phyloP scores from a whole-genome alignment of 495 filamentous ascomycete genomes.

The Neurospora sp. region DNA sequence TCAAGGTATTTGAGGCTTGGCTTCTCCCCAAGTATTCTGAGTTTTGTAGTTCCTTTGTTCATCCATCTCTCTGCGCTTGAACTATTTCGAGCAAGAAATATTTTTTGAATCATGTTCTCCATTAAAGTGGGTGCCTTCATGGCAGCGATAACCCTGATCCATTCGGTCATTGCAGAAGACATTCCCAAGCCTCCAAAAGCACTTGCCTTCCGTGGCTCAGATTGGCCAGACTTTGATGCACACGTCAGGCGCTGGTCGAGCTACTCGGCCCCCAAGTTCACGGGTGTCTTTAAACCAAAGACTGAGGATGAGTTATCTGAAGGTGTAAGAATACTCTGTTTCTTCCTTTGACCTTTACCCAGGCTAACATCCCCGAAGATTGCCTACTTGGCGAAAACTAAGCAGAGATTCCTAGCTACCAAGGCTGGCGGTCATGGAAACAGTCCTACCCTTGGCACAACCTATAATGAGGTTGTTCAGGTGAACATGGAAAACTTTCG shows the following conservation, averaged over 20 bases:
- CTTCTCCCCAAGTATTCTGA: not conserved
- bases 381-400: not conserved
- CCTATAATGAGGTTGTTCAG: not conserved
- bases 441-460: not conserved
- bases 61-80: not conserved
- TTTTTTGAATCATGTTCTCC: not conserved
- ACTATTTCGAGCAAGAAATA: not conserved
- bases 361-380: not conserved
- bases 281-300: not conserved
- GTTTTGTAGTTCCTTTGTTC: not conserved
- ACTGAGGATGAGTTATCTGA: not conserved
- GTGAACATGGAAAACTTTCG: constrained; percentile 4
- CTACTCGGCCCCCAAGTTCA: not conserved
- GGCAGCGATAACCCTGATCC: not conserved
- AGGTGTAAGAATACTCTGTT: not conserved
- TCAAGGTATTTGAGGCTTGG: not conserved
- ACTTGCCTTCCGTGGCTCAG: not conserved
- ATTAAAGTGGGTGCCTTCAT: not conserved
- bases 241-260: not conserved
- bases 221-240: not conserved
- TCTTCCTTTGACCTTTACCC: not conserved
- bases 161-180: not conserved
- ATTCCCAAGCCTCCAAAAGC: not conserved
- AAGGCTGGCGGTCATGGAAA: not conserved
- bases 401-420: not conserved